phyloP scores from a whole-genome alignment of 345 rosid species.

The Noccaea bulbosa region DNA sequence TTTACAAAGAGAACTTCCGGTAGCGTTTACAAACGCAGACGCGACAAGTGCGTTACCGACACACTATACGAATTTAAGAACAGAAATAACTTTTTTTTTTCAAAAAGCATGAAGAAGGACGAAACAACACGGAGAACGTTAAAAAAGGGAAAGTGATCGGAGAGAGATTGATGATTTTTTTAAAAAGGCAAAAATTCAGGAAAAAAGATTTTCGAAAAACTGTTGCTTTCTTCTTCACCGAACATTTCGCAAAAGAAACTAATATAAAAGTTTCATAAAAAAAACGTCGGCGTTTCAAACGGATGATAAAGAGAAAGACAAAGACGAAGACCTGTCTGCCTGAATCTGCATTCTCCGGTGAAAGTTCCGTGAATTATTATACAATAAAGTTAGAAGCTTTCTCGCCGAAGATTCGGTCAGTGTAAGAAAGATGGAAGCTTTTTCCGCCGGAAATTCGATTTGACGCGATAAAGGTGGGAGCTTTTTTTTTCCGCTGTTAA shows the following conservation, averaged over 20 bases:
- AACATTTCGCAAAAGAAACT: conserved; percentile 2
- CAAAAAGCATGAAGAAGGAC: background rate
- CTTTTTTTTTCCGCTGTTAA: background rate
- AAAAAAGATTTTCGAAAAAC: background rate
- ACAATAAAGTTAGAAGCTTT: background rate
- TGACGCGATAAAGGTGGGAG: background rate
- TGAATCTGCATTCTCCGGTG: conserved; percentile 37
- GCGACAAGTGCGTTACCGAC: conserved; percentile 37
- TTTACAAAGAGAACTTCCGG: conserved; percentile 3
- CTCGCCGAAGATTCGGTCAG: conserved; percentile 5
- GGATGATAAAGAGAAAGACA: conserved; percentile 1
- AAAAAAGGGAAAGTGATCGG: conserved; percentile 31
- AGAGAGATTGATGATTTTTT: background rate
- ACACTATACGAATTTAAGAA: conserved; percentile 19
- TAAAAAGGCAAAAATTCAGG: conserved; percentile 7
- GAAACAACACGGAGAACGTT: conserved; percentile 8
- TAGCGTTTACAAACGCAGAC: conserved; percentile 31
- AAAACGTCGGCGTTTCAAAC: conserved; percentile 22
- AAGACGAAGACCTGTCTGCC: conserved; percentile 30
- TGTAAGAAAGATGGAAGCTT: background rate
- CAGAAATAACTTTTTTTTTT: background rate
- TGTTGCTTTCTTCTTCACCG: conserved; percentile 29
- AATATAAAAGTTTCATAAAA: background rate
- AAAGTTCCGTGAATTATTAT: background rate
- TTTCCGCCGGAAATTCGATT: background rate